Evolutionary conservation across 129 eudicot species (phyloP).

Genomic region (Pittosporum tobira): DNA sequence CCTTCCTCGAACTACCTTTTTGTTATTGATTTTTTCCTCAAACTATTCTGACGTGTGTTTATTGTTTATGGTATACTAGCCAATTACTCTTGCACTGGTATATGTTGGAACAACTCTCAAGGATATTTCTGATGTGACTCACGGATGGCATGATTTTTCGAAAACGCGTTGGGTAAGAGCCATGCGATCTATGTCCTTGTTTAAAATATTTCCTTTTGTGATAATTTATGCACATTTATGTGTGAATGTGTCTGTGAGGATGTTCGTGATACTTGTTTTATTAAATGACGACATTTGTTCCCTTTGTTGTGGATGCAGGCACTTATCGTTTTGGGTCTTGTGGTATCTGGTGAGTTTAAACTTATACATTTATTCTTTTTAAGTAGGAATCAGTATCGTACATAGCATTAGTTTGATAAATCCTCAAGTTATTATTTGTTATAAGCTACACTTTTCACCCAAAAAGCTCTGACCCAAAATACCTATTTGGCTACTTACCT

Average conservation of each 20-base stretch:
- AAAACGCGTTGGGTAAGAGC: conserved; percentile 76
- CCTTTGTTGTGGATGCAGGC: conserved; percentile 46
- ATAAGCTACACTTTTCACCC: too few relatives aligned
- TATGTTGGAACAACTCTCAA: conserved; percentile 84
- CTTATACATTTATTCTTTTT: not conserved
- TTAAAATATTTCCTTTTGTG: not conserved
- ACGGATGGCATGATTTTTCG: conserved; percentile 76
- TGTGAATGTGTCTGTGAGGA: not conserved
- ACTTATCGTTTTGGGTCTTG: conserved; percentile 42
- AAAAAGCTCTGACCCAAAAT: not conserved
- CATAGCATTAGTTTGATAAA: not conserved
- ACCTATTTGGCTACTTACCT: too few relatives aligned
- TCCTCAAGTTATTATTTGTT: not conserved
- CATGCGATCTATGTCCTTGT: not conserved
- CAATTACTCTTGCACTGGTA: conserved; percentile 75
- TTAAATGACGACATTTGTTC: not conserved
- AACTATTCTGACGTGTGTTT: not conserved
- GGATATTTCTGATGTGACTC: conserved; percentile 86
- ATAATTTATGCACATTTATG: not conserved
- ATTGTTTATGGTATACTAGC: conserved; percentile 39
- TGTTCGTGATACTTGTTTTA: not conserved
- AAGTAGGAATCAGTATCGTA: not conserved
- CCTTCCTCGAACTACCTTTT: not conserved
- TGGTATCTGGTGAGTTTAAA: conserved; percentile 56
- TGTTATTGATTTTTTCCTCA: not conserved